Evolutionary conservation across 2,329 filamentous ascomycete species (phyloP).

Genomic region (Graphiopsis chlorocephala): DNA sequence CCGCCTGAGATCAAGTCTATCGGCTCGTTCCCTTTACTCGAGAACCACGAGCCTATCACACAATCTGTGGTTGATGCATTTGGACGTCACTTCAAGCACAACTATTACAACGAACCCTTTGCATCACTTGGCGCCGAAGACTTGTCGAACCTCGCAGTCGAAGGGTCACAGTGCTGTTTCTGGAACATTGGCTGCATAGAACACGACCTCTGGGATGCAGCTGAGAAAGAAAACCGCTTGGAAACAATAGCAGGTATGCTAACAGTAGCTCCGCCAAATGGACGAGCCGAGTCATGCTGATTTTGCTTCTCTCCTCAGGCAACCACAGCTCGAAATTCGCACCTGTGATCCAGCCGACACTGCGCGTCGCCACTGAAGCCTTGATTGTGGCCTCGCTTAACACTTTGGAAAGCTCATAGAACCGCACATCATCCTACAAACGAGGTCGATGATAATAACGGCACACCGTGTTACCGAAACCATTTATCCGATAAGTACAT

Average conservation of each 20-base stretch:
- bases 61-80: slow-evolving; percentile 42
- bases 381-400: slow-evolving; percentile 24
- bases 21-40: slow-evolving; percentile 44
- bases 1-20: slow-evolving; percentile 42
- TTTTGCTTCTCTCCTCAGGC: neutral
- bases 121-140: slow-evolving; percentile 50
- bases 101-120: slow-evolving; percentile 33
- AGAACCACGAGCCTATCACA: slow-evolving; percentile 48
- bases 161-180: slow-evolving; percentile 50
- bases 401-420: neutral
- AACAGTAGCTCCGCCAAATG: slow-evolving; percentile 30
- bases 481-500: neutral
- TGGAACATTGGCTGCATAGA: slow-evolving; percentile 56
- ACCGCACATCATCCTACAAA: neutral
- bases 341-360: slow-evolving; percentile 56
- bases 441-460: neutral
- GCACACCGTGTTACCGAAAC: neutral
- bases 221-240: slow-evolving; percentile 16
- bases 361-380: slow-evolving; percentile 41
- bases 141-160: slow-evolving; percentile 49
- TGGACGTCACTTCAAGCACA: slow-evolving; percentile 40
- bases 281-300: neutral
- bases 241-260: slow-evolving; percentile 43
- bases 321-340: slow-evolving; percentile 59
- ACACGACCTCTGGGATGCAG: slow-evolving; percentile 1